phyloP scores from a whole-genome alignment of 2,329 filamentous ascomycete genomes.

The Xylariales sp. region DNA sequence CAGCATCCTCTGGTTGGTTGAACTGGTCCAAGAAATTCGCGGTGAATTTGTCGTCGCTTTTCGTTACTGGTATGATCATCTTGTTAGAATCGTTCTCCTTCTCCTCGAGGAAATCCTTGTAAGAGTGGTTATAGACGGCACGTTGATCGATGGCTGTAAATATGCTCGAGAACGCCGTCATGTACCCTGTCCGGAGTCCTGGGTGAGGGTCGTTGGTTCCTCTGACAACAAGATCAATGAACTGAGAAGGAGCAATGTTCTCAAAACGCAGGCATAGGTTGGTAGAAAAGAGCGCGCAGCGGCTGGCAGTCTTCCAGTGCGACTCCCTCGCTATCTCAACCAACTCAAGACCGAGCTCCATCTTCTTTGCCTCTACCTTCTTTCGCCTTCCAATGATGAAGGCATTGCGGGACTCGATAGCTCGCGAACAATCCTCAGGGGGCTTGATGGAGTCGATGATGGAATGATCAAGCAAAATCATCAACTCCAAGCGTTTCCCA shows the following conservation, averaged over 20 bases:
- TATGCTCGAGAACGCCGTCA: slow-evolving; percentile 68
- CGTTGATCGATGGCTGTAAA: slow-evolving; percentile 87
- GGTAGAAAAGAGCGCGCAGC: slow-evolving; percentile 85
- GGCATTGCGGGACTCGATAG: slow-evolving; percentile 63
- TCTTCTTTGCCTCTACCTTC: slow-evolving; percentile 80
- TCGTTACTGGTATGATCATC: slow-evolving; percentile 66
- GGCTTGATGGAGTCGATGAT: slow-evolving; percentile 71
- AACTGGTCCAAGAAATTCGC: slow-evolving; percentile 74
- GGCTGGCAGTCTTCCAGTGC: slow-evolving; percentile 94
- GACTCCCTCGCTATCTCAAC: slow-evolving; percentile 71
- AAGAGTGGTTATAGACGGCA: slow-evolving; percentile 80
- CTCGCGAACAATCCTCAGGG: slow-evolving; percentile 53
- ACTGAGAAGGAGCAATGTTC: slow-evolving; percentile 72
- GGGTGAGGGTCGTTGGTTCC: slow-evolving; percentile 91
- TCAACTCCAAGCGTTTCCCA: slow-evolving; percentile 79
- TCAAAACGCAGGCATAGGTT: slow-evolving; percentile 92
- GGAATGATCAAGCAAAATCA: slow-evolving; percentile 74
- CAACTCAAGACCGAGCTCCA: slow-evolving; percentile 73
- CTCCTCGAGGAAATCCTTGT: slow-evolving; percentile 80
- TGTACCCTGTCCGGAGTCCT: slow-evolving; percentile 74
- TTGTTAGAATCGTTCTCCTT: slow-evolving; percentile 75
- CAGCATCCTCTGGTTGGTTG: slow-evolving; percentile 63
- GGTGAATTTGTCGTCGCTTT: slow-evolving; percentile 76
- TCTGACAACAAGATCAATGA: slow-evolving; percentile 76
- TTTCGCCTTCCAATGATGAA: slow-evolving; percentile 71